Base-by-base conservation (phyloP, 495 filamentous ascomycete genomes). In the Chaetomium tenue region DNA sequence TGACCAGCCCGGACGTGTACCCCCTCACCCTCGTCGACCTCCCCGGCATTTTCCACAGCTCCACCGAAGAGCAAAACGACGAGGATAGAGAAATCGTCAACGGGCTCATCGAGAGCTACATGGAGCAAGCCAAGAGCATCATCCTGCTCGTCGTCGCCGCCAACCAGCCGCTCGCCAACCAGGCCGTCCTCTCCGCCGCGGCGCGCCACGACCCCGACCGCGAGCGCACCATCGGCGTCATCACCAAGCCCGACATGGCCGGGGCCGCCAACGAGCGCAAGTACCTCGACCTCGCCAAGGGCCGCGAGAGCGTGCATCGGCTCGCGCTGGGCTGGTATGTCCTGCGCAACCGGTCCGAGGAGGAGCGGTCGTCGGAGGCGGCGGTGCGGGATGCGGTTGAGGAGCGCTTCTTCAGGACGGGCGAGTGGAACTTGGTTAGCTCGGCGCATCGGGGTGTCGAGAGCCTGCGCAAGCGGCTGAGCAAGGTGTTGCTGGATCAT, bases 11-110 rank as follows among this genome's bases (percentile, higher is more conserved):
- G 0, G 74, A 79, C 25, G 70, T 83, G 22, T 84, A 84, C 1
- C 84, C 89, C 20, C 74, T 91, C 7, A 88, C 83, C 0, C 66
- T 91, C 0, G 86, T 91, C 5, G 88, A 90, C 64, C 78, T 90
- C 13, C 88, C 89, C 0, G 87, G 87, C 0, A 74, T 90, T 5
- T 85, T 83, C 60, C 76, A 80, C 28, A 73, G 81, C 0, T 73
- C 66, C 0, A 83, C 77, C 3, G 77, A 76, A 7, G 76, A 75
- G 0, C 75, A 82, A 39, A 75, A 73, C 7, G 65, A 78, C 22
- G 67, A 68, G 1, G 82, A 79, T 53, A 79, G 82, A 1, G 52
- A 70, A 1, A 72, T 87, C 3, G 82, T 89, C 11, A 70, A 75
- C 8, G 70, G 78, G 12, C 63, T 92, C 18, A 81, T 82, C 0